These are phyloP conservation scores for Penstemon eatonii DNA, from an alignment of 257 asterid genomes.

Conservation along the genomic window DNA sequence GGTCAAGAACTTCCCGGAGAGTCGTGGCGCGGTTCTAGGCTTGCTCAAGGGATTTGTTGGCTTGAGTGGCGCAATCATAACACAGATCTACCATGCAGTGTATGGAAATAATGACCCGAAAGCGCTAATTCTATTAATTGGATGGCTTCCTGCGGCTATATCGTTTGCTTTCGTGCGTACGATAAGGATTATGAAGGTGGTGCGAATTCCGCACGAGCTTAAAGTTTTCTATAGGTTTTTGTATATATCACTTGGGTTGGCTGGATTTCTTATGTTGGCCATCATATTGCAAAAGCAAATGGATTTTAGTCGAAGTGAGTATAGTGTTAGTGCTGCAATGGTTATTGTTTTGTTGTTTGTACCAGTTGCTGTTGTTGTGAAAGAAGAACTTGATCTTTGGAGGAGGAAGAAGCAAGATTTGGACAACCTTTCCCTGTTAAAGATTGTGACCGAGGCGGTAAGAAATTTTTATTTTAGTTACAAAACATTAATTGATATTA, in stretches of 20 bases:
- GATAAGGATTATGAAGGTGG: conserved; percentile 43
- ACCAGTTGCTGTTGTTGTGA: conserved; percentile 35
- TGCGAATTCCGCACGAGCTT: conserved; percentile 43
- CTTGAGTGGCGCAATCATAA: conserved; percentile 56
- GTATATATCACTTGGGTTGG: conserved; percentile 49
- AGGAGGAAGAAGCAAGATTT: conserved; percentile 27
- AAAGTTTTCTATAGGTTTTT: conserved; percentile 49
- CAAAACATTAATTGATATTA: too few species aligned
- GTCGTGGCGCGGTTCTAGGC: conserved; percentile 54
- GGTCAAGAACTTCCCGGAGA: conserved; percentile 79
- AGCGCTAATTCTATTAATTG: conserved; percentile 49
- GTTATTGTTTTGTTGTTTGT: conserved; percentile 35
- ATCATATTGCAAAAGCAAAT: conserved; percentile 42
- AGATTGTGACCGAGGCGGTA: conserved; percentile 29
- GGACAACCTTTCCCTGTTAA: conserved; percentile 29
- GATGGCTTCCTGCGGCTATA: conserved; percentile 59
- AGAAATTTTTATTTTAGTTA: too few species aligned
- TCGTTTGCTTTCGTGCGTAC: conserved; percentile 49
- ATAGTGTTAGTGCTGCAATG: conserved; percentile 27
- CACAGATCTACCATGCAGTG: conserved; percentile 46
- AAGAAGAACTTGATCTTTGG: conserved; percentile 30
- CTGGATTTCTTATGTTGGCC: conserved; percentile 44
- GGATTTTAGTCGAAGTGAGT: conserved; percentile 36
- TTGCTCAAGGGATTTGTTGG: conserved; percentile 58
- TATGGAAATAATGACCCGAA: conserved; percentile 35